phyloP scores from a whole-genome alignment of 345 rosid species.

The Euclidium syriacum region DNA sequence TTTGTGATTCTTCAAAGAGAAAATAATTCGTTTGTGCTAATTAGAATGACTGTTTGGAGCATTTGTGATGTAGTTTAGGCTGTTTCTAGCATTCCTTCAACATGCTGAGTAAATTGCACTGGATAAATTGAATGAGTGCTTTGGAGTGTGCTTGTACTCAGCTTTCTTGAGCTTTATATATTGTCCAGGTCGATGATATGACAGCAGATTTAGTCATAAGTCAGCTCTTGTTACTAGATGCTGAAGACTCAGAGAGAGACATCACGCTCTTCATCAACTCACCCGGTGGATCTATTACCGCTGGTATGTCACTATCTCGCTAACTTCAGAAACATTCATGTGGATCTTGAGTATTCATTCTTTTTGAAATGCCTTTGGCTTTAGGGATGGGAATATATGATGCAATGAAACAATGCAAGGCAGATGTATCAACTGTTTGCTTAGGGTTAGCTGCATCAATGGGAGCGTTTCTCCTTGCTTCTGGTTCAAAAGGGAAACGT shows the following conservation, averaged over 20 bases:
- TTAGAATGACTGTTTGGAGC: neutral
- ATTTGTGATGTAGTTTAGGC: neutral
- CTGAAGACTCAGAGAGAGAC: constrained; percentile 73
- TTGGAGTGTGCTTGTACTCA: neutral
- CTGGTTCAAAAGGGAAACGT: constrained; percentile 91
- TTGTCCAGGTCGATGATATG: constrained; percentile 70
- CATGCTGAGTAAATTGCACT: neutral
- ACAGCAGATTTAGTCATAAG: constrained; percentile 84
- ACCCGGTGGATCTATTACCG: constrained; percentile 90
- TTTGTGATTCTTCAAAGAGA: neutral
- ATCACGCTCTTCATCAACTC: constrained; percentile 81
- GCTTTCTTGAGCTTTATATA: neutral
- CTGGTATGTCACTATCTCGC: constrained; percentile 43
- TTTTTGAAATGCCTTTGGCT: neutral
- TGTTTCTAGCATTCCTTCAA: neutral
- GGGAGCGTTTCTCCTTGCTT: constrained; percentile 87
- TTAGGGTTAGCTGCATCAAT: constrained; percentile 90
- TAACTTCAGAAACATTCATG: neutral
- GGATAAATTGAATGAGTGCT: neutral
- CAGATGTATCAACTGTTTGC: constrained; percentile 94
- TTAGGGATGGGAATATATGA: constrained; percentile 93
- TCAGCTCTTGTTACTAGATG: constrained; percentile 86
- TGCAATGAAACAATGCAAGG: constrained; percentile 92
- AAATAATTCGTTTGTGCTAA: neutral
- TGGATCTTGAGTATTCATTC: neutral